Base-by-base conservation (phyloP, 352 stramenopile species). In the Pythium volutum region DNA sequence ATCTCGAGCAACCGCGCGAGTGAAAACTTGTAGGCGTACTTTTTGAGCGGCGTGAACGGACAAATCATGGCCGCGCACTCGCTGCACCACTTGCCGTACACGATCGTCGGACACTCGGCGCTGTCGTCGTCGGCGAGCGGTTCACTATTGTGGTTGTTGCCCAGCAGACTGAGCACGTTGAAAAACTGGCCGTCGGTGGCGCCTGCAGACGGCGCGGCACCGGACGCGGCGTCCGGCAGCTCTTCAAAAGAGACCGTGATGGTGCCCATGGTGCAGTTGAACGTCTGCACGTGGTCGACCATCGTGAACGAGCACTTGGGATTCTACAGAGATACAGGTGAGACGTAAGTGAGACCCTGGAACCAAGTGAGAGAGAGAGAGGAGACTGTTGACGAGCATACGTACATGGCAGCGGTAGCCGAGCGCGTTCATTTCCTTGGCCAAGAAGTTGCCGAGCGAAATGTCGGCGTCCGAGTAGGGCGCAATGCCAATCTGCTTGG, bases 1-100 rank as follows among this genome's bases (percentile, higher is more conserved):
- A 98, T 78, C 69, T 99, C 96, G n/a, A 99, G 69, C 52, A 99
- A 98, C 56, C 98, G 97, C 25, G 95, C 96, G 73, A 99, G 98
- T 14, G 88, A 98, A 73, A 98, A 98, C 73, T 99, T 98, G 87
- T 97, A 98, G 22, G 96, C 74, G 91, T 97, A 70, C 80, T 97
- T 80, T 85, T 90, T 71, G 77, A 95, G 55, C 39, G 77, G 73
- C 12, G 92, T 76, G 34, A 98, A 87, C 11, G 95, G 91, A 10
- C 93, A 97, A 33, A 98, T 93, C 56, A 98, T 87, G 23, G 83
- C 77, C 46, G 83, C 77, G 76, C 97, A 99, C 38, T 96, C 84
- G n/a, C 76, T 93, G 67, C 96, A 99, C 75, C 97, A 98, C n/a
- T 94, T 97, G 92, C 94, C 98, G 59, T 97, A 98, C n/a, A 93